Base-by-base conservation (phyloP, 306 rosid genomes). In the Cucumis hystrix region DNA sequence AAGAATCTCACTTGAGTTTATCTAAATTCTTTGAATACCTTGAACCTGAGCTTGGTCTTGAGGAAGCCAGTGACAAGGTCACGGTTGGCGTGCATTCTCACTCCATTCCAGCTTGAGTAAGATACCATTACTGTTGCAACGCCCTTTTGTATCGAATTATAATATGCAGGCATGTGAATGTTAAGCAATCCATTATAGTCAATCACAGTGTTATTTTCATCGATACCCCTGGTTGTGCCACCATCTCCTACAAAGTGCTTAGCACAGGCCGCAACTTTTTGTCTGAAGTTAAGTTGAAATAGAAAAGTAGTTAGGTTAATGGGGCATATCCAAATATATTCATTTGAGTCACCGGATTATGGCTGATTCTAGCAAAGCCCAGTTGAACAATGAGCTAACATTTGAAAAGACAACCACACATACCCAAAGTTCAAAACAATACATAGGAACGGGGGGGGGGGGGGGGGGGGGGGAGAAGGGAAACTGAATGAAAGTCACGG, bases 191-290 rank as follows among this genome's bases (percentile, higher is more conserved):
- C 97, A 43, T 87, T 79, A 74, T n/a, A 87, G 81, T 18, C 66
- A 43, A 85, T 79, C n/a, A 89, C 35, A 17, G 99, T 95, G 80
- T 95, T 95, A 86, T 92, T 87, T 87, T 95, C 97, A 71, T 95
- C 88, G 70, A 95, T 87, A 60, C 98, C 98, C 83, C 80, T 83
- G 78, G 69, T 88, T 18, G 98, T 95, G 81, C 98, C 98, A 54
- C 98, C 98, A 79, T 95, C 98, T 80, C 98, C 98, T 58, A 95
- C 69, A 52, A 74, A 95, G 80, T 95, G 98, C 93, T 95, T 95
- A 60, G 97, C 97, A 82, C 98, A 95, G 65, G 98, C 98, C 30
- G 96, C 97, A 82, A 95, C 91, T 84, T 95, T 95, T 83, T 83
- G 85, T 83, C 98, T 95, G 66, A 20, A 77, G 71, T 51, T 17